A percentile compares a stretch with the other conserved stretches of the same genome.
Conservation (phyloP, 306 rosid species). For the Castanea crenata region DNA sequence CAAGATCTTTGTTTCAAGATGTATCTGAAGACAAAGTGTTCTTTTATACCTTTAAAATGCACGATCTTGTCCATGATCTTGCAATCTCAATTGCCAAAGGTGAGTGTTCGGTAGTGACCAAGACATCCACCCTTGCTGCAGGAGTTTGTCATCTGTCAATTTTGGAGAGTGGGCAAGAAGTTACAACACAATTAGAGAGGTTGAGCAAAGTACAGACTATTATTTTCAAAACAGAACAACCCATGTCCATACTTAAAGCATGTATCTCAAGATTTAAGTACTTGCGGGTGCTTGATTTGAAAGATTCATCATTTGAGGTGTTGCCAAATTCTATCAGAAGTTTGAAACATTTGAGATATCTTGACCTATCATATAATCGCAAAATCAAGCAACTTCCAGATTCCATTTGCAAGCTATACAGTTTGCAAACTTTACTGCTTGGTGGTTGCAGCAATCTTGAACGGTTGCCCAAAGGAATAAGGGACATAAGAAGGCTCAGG, state of each 20-base stretch:
- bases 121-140: not conserved
- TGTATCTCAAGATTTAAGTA: conserved; percentile 6
- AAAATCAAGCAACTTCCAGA: conserved; percentile 15
- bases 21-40: too few species aligned
- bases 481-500: conserved; percentile 23
- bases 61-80: conserved; percentile 34
- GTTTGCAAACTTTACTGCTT: conserved; percentile 21
- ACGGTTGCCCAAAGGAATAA: conserved; percentile 22
- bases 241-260: not conserved
- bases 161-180: not conserved
- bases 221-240: not conserved
- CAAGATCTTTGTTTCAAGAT: conserved; percentile 31
- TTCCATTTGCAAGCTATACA: conserved; percentile 29
- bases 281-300: conserved; percentile 16
- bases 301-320: conserved; percentile 5
- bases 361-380: not conserved
- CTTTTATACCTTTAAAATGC: conserved; percentile 24
- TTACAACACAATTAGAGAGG: not conserved
- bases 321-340: conserved; percentile 10
- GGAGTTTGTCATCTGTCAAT: conserved; percentile 8
- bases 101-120: conserved; percentile 3
- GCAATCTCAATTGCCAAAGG: conserved; percentile 13
- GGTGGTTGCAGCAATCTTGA: conserved; percentile 10
- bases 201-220: conserved; percentile 3
- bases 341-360: conserved; percentile 21